Conservation (phyloP, 225 moss, liverwort and hornwort genomes). For the Marchantia polymorpha region DNA sequence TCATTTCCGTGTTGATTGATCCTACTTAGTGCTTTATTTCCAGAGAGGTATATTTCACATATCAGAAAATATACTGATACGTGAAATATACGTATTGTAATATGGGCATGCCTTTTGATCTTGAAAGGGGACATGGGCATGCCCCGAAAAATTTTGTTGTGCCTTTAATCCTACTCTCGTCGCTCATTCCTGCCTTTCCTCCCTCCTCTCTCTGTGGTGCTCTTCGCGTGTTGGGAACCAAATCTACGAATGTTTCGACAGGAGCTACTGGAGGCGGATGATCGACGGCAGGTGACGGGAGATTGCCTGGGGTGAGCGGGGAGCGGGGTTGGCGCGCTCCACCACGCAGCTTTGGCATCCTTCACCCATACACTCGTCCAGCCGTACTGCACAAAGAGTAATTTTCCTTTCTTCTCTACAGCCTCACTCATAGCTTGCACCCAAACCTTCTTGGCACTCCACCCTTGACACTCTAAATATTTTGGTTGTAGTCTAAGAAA, state of each 20-base stretch:
- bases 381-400: slow-evolving; percentile 40
- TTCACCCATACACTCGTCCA: slow-evolving; percentile 97
- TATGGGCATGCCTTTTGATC: too few relatives aligned
- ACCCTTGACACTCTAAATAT: slow-evolving; percentile 19
- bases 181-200: too few relatives aligned
- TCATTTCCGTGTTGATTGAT: too few relatives aligned
- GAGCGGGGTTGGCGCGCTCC: slow-evolving; percentile 99
- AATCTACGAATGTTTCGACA: slow-evolving; percentile 40
- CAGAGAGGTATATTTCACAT: too few relatives aligned
- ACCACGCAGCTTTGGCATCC: slow-evolving; percentile 99
- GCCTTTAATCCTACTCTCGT: too few relatives aligned
- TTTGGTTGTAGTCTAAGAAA: too few relatives aligned
- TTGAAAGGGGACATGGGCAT: too few relatives aligned
- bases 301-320: slow-evolving; percentile 40
- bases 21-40: too few relatives aligned
- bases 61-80: too few relatives aligned
- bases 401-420: slow-evolving; percentile 41
- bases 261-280: slow-evolving; percentile 45
- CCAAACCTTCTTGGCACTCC: slow-evolving; percentile 25
- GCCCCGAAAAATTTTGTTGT: too few relatives aligned
- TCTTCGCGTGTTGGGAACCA: slow-evolving; percentile 51
- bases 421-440: slow-evolving; percentile 59
- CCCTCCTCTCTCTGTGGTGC: slow-evolving; percentile 53
- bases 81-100: too few relatives aligned
- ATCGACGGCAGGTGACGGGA: slow-evolving; percentile 39